These are phyloP conservation scores for Eudorina sp. DNA, from an alignment of 139 green algal genomes.

Conservation along the genomic window DNA sequence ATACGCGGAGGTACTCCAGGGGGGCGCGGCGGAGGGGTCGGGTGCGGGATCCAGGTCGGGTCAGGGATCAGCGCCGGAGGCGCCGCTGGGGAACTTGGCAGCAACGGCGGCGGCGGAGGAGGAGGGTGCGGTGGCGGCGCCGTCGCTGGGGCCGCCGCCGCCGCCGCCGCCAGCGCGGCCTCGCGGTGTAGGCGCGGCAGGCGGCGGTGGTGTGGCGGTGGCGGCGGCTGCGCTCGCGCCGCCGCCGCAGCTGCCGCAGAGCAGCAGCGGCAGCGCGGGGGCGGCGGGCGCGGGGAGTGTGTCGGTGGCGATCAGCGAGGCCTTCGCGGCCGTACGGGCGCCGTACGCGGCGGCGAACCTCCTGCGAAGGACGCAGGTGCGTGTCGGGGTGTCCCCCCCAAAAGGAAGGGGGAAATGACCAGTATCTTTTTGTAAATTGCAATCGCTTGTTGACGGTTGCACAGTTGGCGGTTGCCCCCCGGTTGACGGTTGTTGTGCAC, in stretches of 20 bases:
- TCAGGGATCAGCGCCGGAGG: slow-evolving; percentile 1
- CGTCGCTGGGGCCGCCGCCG: background rate
- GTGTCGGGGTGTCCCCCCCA: too few relatives aligned
- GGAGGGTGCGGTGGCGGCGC: background rate
- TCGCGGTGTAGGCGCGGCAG: too few relatives aligned
- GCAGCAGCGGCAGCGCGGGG: slow-evolving; percentile 38
- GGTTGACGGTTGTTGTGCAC: too few relatives aligned
- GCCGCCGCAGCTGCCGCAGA: background rate
- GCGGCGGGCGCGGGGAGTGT: background rate
- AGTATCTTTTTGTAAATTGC: too few relatives aligned
- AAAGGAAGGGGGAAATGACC: too few relatives aligned
- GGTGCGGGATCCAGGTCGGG: background rate
- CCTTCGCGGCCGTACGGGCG: slow-evolving; percentile 7
- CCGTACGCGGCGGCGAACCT: background rate
- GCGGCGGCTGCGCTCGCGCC: background rate
- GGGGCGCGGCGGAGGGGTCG: too few relatives aligned
- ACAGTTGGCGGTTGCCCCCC: too few relatives aligned
- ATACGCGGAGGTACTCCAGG: too few relatives aligned
- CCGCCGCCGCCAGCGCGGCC: background rate
- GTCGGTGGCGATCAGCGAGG: background rate
- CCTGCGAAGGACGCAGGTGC: slow-evolving; percentile 6
- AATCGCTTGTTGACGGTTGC: too few relatives aligned
- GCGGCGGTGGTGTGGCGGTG: background rate
- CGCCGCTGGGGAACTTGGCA: background rate
- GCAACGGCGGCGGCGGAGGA: too few relatives aligned